Evolutionary conservation across 2,329 filamentous ascomycete species (phyloP), one percentile per base, ranked within the genome.

Genomic region (Aspergillus sp.): DNA sequence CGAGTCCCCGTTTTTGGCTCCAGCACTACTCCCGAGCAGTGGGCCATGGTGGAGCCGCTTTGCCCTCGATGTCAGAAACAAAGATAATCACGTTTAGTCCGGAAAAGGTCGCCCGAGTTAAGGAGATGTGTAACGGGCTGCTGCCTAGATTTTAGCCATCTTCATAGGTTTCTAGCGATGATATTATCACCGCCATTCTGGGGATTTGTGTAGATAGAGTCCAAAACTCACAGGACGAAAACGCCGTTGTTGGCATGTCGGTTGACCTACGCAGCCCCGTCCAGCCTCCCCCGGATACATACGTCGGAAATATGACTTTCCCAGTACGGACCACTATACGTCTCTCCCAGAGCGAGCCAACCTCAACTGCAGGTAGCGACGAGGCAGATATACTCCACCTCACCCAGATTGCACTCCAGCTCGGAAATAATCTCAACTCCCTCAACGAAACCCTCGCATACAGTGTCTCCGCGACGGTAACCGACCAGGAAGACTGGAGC

Each of bases 181-280:
- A 45, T 32, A 27, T 45, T n/a, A 45, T 45, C 7, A 39, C 40
- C 9, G 40, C 40, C 5, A 27, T 12, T 9, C 13, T 46, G 36
- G 35, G 39, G n/a, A 39, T 46, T 12, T 33, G 35, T 6, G n/a
- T 37, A 2, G 27, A 34, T 6, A 27, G 29, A 12, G 36, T 36
- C 4, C 33, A 30, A 9, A 6, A 38, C 27, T 12, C n/a, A 37
- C 9, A 26, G 31, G 12, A 34, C 12, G 10, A 34, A 2, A 13
- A 34, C 8, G 28, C 32, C 11, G 19, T 26, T 2, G 35, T 43
- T 2, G 28, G 33, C 6, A 43, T 43, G 37, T 33, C 31, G 5
- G 36, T 39, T 10, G 37, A 46, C 11, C 33, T 46, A 7, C 44
- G 44, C 6, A 32, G 26, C 26, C 40, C 37, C 8, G 33, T 43